Percentiles rank a stretch among this genome's conserved stretches.
Evolutionary conservation across 768 basidiomycete genomes (phyloP).

Genomic region (Gloeostereum incarnatum): DNA sequence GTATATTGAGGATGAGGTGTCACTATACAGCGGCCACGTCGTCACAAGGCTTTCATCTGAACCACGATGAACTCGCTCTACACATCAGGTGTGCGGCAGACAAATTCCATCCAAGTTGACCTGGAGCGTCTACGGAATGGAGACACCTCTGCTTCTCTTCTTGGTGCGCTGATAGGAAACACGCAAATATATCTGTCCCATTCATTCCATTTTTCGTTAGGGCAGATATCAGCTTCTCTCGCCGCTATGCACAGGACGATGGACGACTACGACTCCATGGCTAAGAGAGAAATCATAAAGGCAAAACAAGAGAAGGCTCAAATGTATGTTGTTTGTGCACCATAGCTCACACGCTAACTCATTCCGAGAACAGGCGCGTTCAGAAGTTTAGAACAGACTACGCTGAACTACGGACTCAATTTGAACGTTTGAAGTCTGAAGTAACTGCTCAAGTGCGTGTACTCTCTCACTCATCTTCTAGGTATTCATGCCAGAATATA

Average conservation of each 20-base stretch:
- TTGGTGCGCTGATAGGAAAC: conserved; percentile 52
- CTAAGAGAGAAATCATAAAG: conserved; percentile 91
- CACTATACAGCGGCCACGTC: too few species aligned
- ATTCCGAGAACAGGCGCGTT: conserved; percentile 55
- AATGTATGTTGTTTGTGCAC: conserved; percentile 41
- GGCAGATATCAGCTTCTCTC: conserved; percentile 97
- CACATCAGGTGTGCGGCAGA: conserved; percentile 88
- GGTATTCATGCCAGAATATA: conserved; percentile 17
- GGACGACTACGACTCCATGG: conserved; percentile 97
- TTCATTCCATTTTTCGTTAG: conserved; percentile 27
- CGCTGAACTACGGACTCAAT: conserved; percentile 68
- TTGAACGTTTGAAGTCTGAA: conserved; percentile 68
- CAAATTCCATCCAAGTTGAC: conserved; percentile 81
- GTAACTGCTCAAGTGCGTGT: conserved; percentile 37
- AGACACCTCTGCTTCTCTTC: conserved; percentile 69
- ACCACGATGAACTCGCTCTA: conserved; percentile 86
- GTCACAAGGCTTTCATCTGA: too few species aligned
- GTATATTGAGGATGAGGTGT: too few species aligned
- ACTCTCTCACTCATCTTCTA: conserved; percentile 1
- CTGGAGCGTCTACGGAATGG: conserved; percentile 75
- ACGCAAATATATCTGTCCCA: not conserved
- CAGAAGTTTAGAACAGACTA: conserved; percentile 90
- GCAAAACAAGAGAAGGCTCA: conserved; percentile 95
- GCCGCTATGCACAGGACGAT: conserved; percentile 90
- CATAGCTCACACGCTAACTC: not conserved